A percentile compares a stretch with the other conserved stretches of the same genome.
These are phyloP conservation scores for Odonthalia washingtoniensis DNA, from an alignment of 31 red algal genomes.

Conservation along the genomic window DNA sequence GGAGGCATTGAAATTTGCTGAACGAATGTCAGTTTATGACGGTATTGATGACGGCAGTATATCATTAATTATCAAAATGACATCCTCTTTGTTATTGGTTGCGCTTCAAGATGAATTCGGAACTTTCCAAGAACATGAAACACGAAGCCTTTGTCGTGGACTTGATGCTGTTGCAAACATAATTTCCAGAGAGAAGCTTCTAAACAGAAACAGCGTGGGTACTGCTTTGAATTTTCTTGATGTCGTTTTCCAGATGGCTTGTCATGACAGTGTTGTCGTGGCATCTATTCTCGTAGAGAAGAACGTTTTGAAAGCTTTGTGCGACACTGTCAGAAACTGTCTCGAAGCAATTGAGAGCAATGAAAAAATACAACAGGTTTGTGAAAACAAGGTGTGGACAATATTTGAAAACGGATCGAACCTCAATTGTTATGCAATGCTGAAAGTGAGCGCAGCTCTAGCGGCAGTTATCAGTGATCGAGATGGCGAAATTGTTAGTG, in stretches of 20 bases:
- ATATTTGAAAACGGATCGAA: slow-evolving; percentile 25
- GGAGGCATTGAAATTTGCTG: slow-evolving; percentile 40
- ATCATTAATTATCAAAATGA: slow-evolving; percentile 22
- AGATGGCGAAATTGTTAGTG: not conserved
- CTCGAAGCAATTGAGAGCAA: slow-evolving; percentile 1
- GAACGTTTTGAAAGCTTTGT: slow-evolving; percentile 34
- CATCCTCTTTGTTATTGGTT: slow-evolving; percentile 12
- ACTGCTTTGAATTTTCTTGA: slow-evolving; percentile 34
- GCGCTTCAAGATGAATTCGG: slow-evolving; percentile 33
- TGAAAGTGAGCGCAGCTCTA: slow-evolving; percentile 49
- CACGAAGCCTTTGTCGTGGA: slow-evolving; percentile 35
- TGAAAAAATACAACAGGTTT: not conserved
- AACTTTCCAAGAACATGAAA: slow-evolving; percentile 34
- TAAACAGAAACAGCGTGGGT: not conserved
- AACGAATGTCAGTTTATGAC: slow-evolving; percentile 9
- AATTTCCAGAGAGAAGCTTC: not conserved
- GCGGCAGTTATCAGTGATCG: slow-evolving; percentile 1
- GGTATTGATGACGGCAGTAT: slow-evolving; percentile 5
- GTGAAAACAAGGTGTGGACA: slow-evolving; percentile 8
- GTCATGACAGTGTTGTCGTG: slow-evolving; percentile 18
- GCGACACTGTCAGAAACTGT: slow-evolving; percentile 12
- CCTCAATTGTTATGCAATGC: slow-evolving; percentile 22
- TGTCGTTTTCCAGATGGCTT: slow-evolving; percentile 17
- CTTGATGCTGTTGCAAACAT: slow-evolving; percentile 11
- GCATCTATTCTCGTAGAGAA: slow-evolving; percentile 27